Evolutionary conservation across 352 stramenopile genomes (phyloP).

Genomic region (Thalassiosira ordinaria): DNA sequence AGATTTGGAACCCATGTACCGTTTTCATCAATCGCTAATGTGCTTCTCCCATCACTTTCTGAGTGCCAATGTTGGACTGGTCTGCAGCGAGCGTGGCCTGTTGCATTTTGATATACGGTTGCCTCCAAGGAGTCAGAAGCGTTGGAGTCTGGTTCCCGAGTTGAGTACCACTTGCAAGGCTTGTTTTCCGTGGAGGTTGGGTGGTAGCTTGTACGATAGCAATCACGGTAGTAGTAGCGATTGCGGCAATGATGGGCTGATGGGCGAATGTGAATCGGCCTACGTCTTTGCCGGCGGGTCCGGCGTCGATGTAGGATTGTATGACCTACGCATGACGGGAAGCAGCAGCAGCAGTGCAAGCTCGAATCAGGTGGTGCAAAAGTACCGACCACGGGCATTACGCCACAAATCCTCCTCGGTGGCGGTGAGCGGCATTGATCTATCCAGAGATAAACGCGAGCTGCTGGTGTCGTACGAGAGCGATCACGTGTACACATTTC

Average conservation of each 20-base stretch:
- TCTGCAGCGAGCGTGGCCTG: slow-evolving; percentile 79
- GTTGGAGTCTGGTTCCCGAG: slow-evolving; percentile 57
- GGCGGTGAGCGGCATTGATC: slow-evolving; percentile 77
- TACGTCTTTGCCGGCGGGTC: slow-evolving; percentile 70
- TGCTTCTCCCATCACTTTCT: slow-evolving; percentile 83
- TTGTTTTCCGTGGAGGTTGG: slow-evolving; percentile 56
- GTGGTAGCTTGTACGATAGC: neutral
- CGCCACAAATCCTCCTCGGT: slow-evolving; percentile 47
- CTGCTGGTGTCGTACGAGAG: slow-evolving; percentile 82
- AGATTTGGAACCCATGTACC: neutral
- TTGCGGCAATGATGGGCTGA: slow-evolving; percentile 13
- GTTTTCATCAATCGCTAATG: slow-evolving; percentile 52
- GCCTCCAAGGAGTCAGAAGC: slow-evolving; percentile 64
- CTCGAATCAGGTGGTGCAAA: slow-evolving; percentile 59
- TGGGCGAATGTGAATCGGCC: slow-evolving; percentile 34
- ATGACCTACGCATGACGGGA: slow-evolving; percentile 77
- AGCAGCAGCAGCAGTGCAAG: neutral
- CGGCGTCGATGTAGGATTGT: slow-evolving; percentile 67
- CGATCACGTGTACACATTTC: slow-evolving; percentile 82
- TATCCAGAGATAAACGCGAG: slow-evolving; percentile 75
- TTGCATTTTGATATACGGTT: slow-evolving; percentile 77
- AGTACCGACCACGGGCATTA: slow-evolving; percentile 61
- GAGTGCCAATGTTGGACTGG: slow-evolving; percentile 69
- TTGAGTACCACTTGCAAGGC: slow-evolving; percentile 60
- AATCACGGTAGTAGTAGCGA: slow-evolving; percentile 1